Percentiles rank a stretch among this genome's conserved stretches.
These are phyloP conservation scores for Russula earlei DNA, from an alignment of 768 basidiomycete genomes.

Conservation along the genomic window DNA sequence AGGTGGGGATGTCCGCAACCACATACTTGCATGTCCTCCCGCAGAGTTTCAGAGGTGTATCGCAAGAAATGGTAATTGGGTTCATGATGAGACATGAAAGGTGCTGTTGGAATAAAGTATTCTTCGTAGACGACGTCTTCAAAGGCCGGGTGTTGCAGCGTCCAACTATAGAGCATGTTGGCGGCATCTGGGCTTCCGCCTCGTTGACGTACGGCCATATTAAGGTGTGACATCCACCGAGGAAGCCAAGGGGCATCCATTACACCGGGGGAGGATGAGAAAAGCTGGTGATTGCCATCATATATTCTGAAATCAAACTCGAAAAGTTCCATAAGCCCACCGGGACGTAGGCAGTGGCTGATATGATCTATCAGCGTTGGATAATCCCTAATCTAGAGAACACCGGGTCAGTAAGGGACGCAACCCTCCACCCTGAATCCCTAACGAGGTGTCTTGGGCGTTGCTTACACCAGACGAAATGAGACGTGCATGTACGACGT, in stretches of 20 bases:
- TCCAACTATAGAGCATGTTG: conserved; percentile 44
- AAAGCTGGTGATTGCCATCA: conserved; percentile 37
- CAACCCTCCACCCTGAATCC: not conserved
- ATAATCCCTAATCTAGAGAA: conserved; percentile 57
- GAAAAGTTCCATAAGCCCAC: conserved; percentile 53
- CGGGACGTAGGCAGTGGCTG: conserved; percentile 54
- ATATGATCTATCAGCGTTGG: conserved; percentile 55
- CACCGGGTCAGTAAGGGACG: not conserved
- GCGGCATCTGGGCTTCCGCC: conserved; percentile 62
- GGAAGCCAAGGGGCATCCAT: conserved; percentile 48
- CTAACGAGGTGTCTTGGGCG: not conserved
- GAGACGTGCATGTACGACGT: conserved; percentile 65
- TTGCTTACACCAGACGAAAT: conserved; percentile 61
- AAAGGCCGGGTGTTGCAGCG: conserved; percentile 43
- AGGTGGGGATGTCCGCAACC: not conserved
- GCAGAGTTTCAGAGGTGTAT: conserved; percentile 29
- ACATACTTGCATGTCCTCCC: conserved; percentile 49
- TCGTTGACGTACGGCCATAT: conserved; percentile 41
- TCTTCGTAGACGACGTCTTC: conserved; percentile 50
- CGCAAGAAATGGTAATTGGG: conserved; percentile 23
- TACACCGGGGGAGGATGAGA: conserved; percentile 35
- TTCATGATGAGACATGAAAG: conserved; percentile 32
- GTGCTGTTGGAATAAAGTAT: conserved; percentile 54
- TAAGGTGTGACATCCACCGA: conserved; percentile 51
- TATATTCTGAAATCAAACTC: conserved; percentile 68